Percentiles rank a stretch among this genome's conserved stretches.
Conservation (phyloP, 176 grass and related monocot genomes). For the Leersia perrieri region DNA sequence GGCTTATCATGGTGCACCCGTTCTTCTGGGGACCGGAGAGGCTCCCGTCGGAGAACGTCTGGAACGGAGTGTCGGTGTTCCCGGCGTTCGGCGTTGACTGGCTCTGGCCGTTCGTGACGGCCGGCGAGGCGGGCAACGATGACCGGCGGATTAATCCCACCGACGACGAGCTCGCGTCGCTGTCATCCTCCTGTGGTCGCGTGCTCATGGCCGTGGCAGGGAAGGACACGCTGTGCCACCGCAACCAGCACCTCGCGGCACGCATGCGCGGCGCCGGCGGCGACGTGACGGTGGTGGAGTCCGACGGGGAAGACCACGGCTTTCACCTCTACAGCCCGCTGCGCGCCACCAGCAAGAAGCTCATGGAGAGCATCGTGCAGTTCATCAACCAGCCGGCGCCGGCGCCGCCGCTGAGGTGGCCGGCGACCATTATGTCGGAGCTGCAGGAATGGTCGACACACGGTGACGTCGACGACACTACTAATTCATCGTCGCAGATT, state of each 20-base stretch:
- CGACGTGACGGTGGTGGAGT: neutral
- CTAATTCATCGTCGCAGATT: neutral
- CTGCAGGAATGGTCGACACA: neutral
- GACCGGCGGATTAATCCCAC: neutral
- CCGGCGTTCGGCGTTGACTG: neutral
- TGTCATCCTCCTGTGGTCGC: neutral
- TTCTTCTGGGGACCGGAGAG: constrained; percentile 18
- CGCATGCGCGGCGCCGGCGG: neutral
- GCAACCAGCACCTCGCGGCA: neutral
- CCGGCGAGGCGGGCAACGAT: constrained; percentile 17
- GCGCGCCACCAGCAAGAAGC: neutral
- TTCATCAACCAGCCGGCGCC: neutral
- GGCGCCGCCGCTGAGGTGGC: neutral
- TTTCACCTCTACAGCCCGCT: constrained; percentile 3
- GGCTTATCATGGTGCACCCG: neutral
- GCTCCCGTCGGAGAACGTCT: neutral
- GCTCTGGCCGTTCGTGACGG: neutral
- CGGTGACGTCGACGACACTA: neutral
- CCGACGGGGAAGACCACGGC: constrained; percentile 1
- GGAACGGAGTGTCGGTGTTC: neutral
- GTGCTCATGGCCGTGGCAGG: neutral
- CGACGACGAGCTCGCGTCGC: neutral
- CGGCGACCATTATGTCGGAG: neutral
- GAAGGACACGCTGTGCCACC: neutral
- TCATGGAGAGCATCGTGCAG: neutral